Evolutionary conservation across 2,329 filamentous ascomycete species (phyloP), one percentile per base, ranked within the genome.

Genomic region (Escovopsis sp.): DNA sequence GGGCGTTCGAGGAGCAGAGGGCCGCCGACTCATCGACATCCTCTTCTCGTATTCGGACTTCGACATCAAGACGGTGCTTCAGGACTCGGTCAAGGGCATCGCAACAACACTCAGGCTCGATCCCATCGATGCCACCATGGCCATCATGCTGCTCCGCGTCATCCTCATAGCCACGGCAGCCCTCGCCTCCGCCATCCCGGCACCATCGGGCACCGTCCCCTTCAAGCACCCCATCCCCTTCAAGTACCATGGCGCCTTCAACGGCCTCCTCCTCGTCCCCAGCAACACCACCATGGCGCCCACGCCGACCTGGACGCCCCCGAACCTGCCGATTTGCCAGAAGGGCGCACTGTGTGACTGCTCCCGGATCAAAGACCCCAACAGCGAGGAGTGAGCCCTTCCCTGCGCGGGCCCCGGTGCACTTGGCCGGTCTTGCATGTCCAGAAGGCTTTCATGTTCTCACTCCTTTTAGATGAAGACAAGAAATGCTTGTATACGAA

Each of bases 321-420:
- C 15, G 12, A 23, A 34, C 7, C 34, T 12, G 12, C 37, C 38
- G 32, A 45, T 42, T 23, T 57, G 56, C 41, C 44, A 42, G 18
- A 33, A 41, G 1, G 55, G 53, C 1, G 51, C 50, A 9, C 35
- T 45, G 18, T 59, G 57, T 36, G 57, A 59, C 44, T 59, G 57
- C 41, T 49, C 49, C 6, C 42, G 40, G 9, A 53, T 57, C 34
- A 33, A 45, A 18, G 45, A 53, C 40, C 43, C 48, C 23, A 48
- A 48, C 36, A 45, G 51, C 34, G 44, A 50, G 10, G 51, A 53
- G 51, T 51, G 46, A 34, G 45, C 12, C 10, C 32, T 3, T 6
- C 18, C 35, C 2, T 12, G 12, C 23, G 23, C 5, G 23, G 23
- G 3, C 23, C 23, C 23, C 23, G 23, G 23, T 23, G 23, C 23